Base-by-base conservation (phyloP, 176 grass and related monocot genomes). In the Musa schizocarpa region DNA sequence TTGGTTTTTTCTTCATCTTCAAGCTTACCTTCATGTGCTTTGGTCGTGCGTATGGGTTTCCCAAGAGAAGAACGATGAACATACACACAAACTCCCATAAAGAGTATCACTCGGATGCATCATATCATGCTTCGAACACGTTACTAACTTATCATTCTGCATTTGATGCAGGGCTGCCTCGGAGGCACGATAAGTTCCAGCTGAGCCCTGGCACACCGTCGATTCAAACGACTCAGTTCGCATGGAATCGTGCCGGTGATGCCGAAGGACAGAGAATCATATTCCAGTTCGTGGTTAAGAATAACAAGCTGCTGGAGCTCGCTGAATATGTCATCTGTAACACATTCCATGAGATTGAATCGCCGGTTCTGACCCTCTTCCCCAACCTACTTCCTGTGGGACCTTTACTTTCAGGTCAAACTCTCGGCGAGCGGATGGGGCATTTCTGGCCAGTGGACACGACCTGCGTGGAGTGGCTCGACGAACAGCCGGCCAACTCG, bases 281-380 rank as follows among this genome's bases (percentile, higher is more conserved):
- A 16, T 78, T 68, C 50, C 7, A 69, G 3, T 2, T 54, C 6
- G 11, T 78, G 34, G 0, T 19, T 17, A 7, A n/a, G 2, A 57
- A 57, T 16, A 57, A 21, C 20, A 22, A 12, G 69, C 8, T 52
- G 13, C 51, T 69, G 22, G 2, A 69, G 8, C 63, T 43, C 1
- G 79, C 79, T 0, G 84, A 84, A 55, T n/a, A 79, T 10, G 52
- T 90, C 61, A 63, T 90, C 48, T 82, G 84, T 72, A 90, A 90
- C 81, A 69, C 84, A 0, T 87, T 77, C 21, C 9, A 21, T 1
- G 84, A 81, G 2, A 71, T 90, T 0, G 88, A 90, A 78, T 63
- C 88, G 0, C 7, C 56, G 58, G 22, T 77, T 52, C 87, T 82
- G 53, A 1, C 74, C 0, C 8, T 56, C 58, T 27, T 55, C 6